phyloP scores from a whole-genome alignment of 768 basidiomycete species.

The Termitomyces heimii region DNA sequence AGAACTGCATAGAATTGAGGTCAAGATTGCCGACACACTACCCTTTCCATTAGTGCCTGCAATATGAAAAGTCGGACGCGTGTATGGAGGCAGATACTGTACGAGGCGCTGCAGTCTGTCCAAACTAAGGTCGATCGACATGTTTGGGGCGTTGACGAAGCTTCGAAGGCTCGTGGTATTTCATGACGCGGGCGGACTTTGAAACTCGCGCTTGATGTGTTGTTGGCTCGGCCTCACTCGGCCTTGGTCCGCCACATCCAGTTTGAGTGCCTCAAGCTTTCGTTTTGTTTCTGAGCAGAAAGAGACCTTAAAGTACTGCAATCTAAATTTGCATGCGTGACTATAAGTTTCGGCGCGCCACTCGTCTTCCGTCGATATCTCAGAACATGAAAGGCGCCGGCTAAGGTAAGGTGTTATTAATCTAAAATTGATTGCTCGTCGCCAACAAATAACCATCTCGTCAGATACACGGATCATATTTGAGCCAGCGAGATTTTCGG shows the following conservation, averaged over 20 bases:
- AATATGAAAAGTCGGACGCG: conserved; percentile 82
- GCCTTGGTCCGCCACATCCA: neutral
- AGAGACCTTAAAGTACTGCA: neutral
- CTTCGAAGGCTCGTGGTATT: neutral
- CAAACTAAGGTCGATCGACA: conserved; percentile 69
- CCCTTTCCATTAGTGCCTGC: conserved; percentile 98
- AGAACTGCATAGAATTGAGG: conserved; percentile 63
- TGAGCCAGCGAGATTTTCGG: neutral
- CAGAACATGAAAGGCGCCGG: neutral
- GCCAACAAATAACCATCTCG: neutral
- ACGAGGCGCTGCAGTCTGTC: conserved; percentile 53
- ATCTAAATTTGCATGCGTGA: neutral
- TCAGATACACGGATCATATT: neutral
- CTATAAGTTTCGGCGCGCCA: neutral
- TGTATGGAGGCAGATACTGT: conserved; percentile 50
- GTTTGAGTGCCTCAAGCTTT: neutral
- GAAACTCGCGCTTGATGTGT: neutral
- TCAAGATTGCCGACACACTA: conserved; percentile 78
- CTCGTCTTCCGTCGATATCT: neutral
- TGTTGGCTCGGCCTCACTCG: neutral
- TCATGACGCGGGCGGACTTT: neutral
- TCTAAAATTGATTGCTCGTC: too few species aligned
- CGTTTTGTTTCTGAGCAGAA: neutral
- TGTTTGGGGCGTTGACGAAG: conserved; percentile 12
- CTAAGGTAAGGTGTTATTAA: too few species aligned